These are phyloP conservation scores for Triangularia setosa DNA, from an alignment of 2,329 filamentous ascomycete species.

Conservation along the genomic window DNA sequence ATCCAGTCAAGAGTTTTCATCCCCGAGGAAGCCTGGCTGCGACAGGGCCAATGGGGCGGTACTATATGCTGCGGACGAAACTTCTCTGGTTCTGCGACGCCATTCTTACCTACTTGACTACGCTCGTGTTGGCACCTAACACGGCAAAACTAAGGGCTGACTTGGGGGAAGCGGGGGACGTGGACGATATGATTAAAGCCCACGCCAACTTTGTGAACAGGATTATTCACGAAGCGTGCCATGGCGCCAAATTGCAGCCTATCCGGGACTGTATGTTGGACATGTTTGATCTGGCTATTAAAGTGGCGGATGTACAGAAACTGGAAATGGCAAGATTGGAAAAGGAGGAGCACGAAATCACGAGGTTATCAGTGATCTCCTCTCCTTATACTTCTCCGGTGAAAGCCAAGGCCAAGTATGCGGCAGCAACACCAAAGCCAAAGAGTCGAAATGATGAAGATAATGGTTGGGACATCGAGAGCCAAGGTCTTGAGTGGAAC, in stretches of 20 bases:
- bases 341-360: slow-evolving; percentile 38
- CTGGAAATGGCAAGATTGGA: slow-evolving; percentile 36
- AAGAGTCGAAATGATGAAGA: slow-evolving; percentile 29
- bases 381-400: slow-evolving; percentile 26
- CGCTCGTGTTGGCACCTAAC: slow-evolving; percentile 64
- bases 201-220: slow-evolving; percentile 62
- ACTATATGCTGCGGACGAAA: slow-evolving; percentile 61
- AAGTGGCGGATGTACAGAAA: slow-evolving; percentile 59
- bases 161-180: slow-evolving; percentile 61
- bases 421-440: slow-evolving; percentile 14
- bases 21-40: slow-evolving; percentile 28
- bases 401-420: slow-evolving; percentile 13
- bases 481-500: slow-evolving; percentile 23
- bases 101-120: slow-evolving; percentile 71
- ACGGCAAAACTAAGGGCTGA: slow-evolving; percentile 52
- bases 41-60: slow-evolving; percentile 44
- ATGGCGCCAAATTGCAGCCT: slow-evolving; percentile 63
- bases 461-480: slow-evolving; percentile 23
- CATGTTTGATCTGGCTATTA: slow-evolving; percentile 69
- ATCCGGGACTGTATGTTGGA: slow-evolving; percentile 71
- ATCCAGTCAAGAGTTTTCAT: slow-evolving; percentile 37
- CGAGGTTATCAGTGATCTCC: slow-evolving; percentile 36
- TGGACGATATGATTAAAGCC: slow-evolving; percentile 74
- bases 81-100: slow-evolving; percentile 75
- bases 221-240: slow-evolving; percentile 64